phyloP scores from a whole-genome alignment of 1,139 yeast species.

The Arxiozyma telluris region DNA sequence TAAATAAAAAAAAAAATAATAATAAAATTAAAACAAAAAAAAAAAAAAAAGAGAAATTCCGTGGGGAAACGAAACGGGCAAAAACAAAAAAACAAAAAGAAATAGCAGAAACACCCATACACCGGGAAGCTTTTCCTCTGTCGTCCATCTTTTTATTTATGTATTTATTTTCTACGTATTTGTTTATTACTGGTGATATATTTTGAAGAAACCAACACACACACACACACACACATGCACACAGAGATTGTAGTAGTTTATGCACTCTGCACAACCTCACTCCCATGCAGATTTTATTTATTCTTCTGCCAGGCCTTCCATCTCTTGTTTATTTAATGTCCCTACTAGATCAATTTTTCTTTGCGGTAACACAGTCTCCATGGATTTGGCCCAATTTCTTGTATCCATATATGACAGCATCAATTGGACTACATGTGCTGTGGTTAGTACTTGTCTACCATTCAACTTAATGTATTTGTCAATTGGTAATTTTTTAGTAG shows the following conservation, averaged over 20 bases:
- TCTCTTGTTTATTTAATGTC: conserved; percentile 7
- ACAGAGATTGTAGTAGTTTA: no score
- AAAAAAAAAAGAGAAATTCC: not conserved
- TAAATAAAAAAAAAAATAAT: no score
- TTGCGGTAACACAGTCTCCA: conserved; percentile 74
- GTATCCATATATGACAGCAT: conserved; percentile 72
- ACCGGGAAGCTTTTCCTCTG: no score
- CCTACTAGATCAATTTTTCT: conserved; percentile 43
- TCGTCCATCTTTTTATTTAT: no score
- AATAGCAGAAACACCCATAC: no score
- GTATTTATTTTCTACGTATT: no score
- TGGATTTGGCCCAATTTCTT: conserved; percentile 78
- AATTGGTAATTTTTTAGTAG: conserved; percentile 76
- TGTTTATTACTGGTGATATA: no score
- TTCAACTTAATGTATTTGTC: conserved; percentile 73
- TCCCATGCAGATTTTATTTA: no score
- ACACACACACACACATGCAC: no score
- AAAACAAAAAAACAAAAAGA: not conserved
- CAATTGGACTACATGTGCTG: conserved; percentile 87
- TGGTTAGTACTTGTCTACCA: conserved; percentile 84
- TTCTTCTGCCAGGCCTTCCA: not conserved
- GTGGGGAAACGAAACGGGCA: not conserved
- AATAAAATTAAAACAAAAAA: no score
- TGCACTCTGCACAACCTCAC: no score
- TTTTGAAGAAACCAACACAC: no score